A percentile compares a stretch with the other conserved stretches of the same genome.
These are phyloP conservation scores for Tilletiaria anomala DNA, from an alignment of 1,284 basidiomycete species.

Conservation along the genomic window DNA sequence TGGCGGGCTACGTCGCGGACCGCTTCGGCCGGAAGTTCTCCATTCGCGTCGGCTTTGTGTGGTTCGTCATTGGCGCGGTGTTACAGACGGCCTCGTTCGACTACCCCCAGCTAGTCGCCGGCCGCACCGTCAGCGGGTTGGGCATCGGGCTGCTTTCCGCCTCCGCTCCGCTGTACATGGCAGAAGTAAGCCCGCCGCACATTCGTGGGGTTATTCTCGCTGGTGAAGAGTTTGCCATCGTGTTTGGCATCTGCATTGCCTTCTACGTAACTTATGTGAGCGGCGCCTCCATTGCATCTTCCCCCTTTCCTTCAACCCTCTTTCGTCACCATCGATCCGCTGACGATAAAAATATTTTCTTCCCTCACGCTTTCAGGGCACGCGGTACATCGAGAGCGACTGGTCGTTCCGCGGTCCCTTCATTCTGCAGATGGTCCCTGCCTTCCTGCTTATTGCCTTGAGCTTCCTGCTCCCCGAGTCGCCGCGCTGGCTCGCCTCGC, in stretches of 20 bases:
- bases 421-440: constrained; percentile 13
- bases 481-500: constrained; percentile 17
- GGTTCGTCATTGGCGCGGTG: constrained; percentile 40
- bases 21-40: constrained; percentile 2
- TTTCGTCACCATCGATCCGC: no score
- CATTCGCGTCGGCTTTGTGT: constrained; percentile 46
- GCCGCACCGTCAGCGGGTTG: constrained; percentile 18
- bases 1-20: constrained; percentile 46
- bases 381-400: constrained; percentile 27
- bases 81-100: constrained; percentile 24
- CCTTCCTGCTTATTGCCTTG: constrained; percentile 2
- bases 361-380: no score
- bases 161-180: constrained; percentile 8
- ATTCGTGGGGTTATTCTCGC: constrained; percentile 3
- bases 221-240: constrained; percentile 59
- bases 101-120: constrained; percentile 41
- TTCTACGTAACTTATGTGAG: constrained; percentile 9
- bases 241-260: constrained; percentile 45
- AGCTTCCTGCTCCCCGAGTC: constrained; percentile 10
- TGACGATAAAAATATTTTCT: no score
- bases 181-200: constrained; percentile 2
- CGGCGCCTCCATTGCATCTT: no score
- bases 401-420: constrained; percentile 15
- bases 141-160: constrained; percentile 14
- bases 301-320: no score